Evolutionary conservation across 1,284 basidiomycete species (phyloP).

Genomic region (Malassezia furfur): DNA sequence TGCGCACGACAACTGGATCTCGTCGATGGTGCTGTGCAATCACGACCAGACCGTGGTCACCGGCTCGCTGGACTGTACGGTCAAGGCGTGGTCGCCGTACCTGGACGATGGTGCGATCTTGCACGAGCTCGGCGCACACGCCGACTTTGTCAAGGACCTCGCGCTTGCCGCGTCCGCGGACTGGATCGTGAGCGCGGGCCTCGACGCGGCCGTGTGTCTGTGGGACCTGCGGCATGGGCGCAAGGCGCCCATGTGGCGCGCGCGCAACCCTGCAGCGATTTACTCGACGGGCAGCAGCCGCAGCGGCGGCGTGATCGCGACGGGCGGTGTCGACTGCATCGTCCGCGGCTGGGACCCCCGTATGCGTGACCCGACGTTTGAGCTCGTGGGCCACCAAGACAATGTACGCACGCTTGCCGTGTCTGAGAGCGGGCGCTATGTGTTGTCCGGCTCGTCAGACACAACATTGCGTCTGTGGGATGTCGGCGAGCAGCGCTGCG

Average conservation of each 20-base stretch:
- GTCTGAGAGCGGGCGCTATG: constrained; percentile 74
- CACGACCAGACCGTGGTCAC: constrained; percentile 87
- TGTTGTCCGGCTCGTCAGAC: constrained; percentile 46
- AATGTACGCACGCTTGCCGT: constrained; percentile 82
- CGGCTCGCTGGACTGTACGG: constrained; percentile 86
- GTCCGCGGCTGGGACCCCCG: constrained; percentile 88
- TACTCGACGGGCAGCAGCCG: constrained; percentile 54
- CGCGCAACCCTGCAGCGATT: constrained; percentile 23
- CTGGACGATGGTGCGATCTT: constrained; percentile 56
- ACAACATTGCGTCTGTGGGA: constrained; percentile 88
- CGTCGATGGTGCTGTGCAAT: constrained; percentile 85
- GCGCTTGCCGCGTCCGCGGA: constrained; percentile 29
- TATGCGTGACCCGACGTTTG: constrained; percentile 27
- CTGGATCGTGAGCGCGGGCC: constrained; percentile 72
- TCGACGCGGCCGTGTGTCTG: constrained; percentile 83
- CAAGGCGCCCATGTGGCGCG: constrained; percentile 28
- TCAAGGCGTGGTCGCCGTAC: constrained; percentile 90
- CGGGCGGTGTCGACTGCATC: constrained; percentile 80
- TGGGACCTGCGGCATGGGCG: constrained; percentile 56
- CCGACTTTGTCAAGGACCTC: constrained; percentile 78
- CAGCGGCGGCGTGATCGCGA: constrained; percentile 69
- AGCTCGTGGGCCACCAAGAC: constrained; percentile 71
- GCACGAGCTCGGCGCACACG: constrained; percentile 69
- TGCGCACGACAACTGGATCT: constrained; percentile 75
- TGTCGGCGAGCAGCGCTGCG: constrained; percentile 70